phyloP scores from a whole-genome alignment of 768 basidiomycete genomes.

The Panaeolus cyanescens region DNA sequence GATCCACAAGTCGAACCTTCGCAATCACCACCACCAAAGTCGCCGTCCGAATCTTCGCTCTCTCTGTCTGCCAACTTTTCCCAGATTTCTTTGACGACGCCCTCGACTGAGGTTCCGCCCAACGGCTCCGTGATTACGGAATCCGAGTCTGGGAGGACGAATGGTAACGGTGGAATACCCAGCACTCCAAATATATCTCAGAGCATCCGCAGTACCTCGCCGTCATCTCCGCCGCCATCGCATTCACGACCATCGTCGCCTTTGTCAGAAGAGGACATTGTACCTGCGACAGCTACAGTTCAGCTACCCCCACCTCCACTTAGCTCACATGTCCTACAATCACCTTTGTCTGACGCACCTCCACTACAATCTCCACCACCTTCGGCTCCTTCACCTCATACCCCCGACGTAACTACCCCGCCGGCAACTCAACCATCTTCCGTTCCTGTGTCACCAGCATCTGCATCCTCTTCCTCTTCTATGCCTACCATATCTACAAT shows the following conservation, averaged over 20 bases:
- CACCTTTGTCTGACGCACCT: not conserved
- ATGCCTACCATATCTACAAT: slow-evolving; percentile 23
- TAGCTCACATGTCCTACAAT: not conserved
- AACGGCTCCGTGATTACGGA: not conserved
- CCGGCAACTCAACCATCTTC: slow-evolving; percentile 14
- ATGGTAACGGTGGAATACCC: not conserved
- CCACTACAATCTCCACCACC: slow-evolving; percentile 13
- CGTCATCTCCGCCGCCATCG: not conserved
- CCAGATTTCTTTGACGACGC: slow-evolving; percentile 36
- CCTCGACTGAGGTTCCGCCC: not conserved
- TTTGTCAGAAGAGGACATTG: slow-evolving; percentile 1
- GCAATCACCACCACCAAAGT: slow-evolving; percentile 17
- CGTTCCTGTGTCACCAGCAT: not conserved
- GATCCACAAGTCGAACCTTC: slow-evolving; percentile 25
- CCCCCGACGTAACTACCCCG: slow-evolving; percentile 13
- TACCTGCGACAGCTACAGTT: not conserved
- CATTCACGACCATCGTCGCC: slow-evolving; percentile 1
- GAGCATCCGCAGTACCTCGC: not conserved
- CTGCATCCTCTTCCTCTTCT: slow-evolving; percentile 11
- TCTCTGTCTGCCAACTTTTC: slow-evolving; percentile 33
- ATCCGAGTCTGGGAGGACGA: not conserved
- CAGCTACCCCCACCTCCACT: not conserved
- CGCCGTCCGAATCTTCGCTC: slow-evolving; percentile 26
- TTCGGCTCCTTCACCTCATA: slow-evolving; percentile 9
- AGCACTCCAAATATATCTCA: not conserved